These are phyloP conservation scores for Lizanozyma gosingica DNA, from an alignment of 1,139 yeast genomes.

Conservation along the genomic window DNA sequence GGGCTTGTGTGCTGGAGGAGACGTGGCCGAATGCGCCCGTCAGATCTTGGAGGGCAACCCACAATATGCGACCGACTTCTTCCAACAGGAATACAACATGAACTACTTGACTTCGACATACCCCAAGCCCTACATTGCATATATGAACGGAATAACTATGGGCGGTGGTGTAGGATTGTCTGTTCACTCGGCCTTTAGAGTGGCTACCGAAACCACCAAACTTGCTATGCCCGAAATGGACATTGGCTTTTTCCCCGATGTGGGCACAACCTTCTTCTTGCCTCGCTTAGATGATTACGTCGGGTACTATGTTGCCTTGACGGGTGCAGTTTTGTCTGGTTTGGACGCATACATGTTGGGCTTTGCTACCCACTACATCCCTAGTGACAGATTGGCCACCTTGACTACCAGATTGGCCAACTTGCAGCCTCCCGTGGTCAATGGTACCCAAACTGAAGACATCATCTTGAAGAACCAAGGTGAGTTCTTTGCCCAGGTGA, in stretches of 20 bases:
- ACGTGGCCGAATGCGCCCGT: constrained; percentile 69
- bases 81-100: constrained; percentile 72
- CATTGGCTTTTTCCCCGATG: constrained; percentile 95
- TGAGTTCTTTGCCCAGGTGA: constrained; percentile 52
- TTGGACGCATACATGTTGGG: constrained; percentile 76
- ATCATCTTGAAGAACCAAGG: constrained; percentile 18
- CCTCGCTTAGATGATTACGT: constrained; percentile 75
- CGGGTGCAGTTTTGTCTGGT: constrained; percentile 74
- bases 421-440: constrained; percentile 35
- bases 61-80: constrained; percentile 53
- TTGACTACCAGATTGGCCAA: constrained; percentile 59
- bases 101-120: constrained; percentile 74
- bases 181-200: constrained; percentile 88
- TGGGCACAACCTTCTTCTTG: constrained; percentile 85
- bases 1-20: constrained; percentile 89
- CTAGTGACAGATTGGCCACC: constrained; percentile 51
- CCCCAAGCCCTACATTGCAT: constrained; percentile 73
- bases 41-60: constrained; percentile 42
- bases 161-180: constrained; percentile 97
- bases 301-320: constrained; percentile 80
- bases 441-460: constrained; percentile 17
- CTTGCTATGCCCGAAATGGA: constrained; percentile 98
- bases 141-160: constrained; percentile 93
- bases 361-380: constrained; percentile 83
- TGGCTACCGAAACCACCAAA: constrained; percentile 82